Conservation (phyloP, 495 filamentous ascomycete genomes). For the Rhizodiscina lignyota region DNA sequence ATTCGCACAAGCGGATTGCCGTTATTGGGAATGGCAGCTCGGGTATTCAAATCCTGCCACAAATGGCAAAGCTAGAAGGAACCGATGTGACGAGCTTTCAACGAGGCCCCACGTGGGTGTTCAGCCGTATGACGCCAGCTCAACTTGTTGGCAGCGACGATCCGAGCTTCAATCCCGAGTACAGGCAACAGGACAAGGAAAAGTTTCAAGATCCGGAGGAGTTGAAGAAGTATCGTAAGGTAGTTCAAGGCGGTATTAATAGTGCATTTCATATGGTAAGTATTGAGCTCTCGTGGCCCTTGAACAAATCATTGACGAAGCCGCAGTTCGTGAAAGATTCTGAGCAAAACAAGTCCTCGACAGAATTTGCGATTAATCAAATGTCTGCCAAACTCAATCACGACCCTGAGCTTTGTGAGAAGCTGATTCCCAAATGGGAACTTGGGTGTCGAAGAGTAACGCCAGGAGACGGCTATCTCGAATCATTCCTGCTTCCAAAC, state of each 20-base stretch:
- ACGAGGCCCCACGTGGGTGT: too few relatives aligned
- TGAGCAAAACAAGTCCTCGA: too few relatives aligned
- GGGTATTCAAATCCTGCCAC: constrained; percentile 13
- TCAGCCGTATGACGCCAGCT: constrained; percentile 11
- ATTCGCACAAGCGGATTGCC: constrained; percentile 11
- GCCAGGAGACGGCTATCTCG: neutral
- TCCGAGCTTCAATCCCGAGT: constrained; percentile 14
- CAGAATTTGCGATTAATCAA: too few relatives aligned
- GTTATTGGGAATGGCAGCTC: constrained; percentile 17
- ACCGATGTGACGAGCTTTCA: too few relatives aligned
- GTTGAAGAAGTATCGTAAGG: constrained; percentile 17
- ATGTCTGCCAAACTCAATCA: too few relatives aligned
- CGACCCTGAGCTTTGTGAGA: neutral
- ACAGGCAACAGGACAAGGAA: constrained; percentile 16
- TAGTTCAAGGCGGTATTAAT: constrained; percentile 19
- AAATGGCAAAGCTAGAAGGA: too few relatives aligned
- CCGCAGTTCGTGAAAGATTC: too few relatives aligned
- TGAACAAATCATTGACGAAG: too few relatives aligned
- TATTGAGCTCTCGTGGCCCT: too few relatives aligned
- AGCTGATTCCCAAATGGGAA: neutral
- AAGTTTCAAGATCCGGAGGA: constrained; percentile 10
- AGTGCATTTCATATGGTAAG: too few relatives aligned
- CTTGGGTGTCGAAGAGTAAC: neutral
- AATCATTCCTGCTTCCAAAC: neutral
- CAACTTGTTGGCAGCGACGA: constrained; percentile 16